Conservation (phyloP, 345 rosid genomes). For the Laguncularia racemosa region DNA sequence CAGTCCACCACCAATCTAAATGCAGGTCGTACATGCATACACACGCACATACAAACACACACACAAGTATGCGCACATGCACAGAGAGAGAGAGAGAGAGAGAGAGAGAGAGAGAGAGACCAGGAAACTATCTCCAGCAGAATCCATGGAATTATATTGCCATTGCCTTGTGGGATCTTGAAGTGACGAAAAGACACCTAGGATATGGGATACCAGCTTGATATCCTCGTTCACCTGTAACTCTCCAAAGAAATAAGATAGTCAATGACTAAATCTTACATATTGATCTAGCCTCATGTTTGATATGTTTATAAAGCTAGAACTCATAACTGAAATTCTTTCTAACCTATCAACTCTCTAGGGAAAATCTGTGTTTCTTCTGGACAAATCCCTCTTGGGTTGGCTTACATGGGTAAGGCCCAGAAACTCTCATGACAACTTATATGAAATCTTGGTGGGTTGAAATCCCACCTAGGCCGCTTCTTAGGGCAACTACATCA, state of each 20-base stretch:
- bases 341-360: too few species aligned
- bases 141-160: constrained; percentile 27
- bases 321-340: too few species aligned
- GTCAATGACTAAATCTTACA: neutral
- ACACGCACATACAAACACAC: neutral
- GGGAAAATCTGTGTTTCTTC: too few species aligned
- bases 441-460: too few species aligned
- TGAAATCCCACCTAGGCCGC: too few species aligned
- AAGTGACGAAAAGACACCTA: constrained; percentile 48
- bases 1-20: too few species aligned
- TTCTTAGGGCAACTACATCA: too few species aligned
- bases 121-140: constrained; percentile 35
- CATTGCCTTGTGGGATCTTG: constrained; percentile 46
- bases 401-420: too few species aligned
- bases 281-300: too few species aligned
- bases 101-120: constrained; percentile 30
- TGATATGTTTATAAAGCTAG: too few species aligned
- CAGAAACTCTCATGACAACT: too few species aligned
- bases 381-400: too few species aligned
- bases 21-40: neutral
- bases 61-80: constrained; percentile 5
- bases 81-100: constrained; percentile 2
- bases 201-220: constrained; percentile 54
- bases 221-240: constrained; percentile 66
- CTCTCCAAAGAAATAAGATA: constrained; percentile 17